phyloP scores from a whole-genome alignment of 2,329 filamentous ascomycete species.

The Alternaria hordeiaustralica region DNA sequence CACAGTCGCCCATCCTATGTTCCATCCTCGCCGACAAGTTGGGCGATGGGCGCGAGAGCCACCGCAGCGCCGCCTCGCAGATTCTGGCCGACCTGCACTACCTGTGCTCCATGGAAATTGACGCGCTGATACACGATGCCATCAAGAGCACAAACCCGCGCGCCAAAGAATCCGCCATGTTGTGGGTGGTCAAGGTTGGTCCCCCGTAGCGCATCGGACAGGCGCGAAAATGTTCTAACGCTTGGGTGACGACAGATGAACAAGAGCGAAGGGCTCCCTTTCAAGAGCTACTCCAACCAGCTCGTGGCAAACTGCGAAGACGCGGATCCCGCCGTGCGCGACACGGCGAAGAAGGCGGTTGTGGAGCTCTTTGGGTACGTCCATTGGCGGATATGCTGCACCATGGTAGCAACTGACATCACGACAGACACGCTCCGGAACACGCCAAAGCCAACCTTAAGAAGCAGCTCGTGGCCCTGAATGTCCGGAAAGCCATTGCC shows the following conservation, averaged over 20 bases:
- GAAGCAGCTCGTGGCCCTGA: constrained; percentile 81
- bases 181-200: constrained; percentile 78
- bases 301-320: constrained; percentile 90
- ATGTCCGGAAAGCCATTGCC: constrained; percentile 85
- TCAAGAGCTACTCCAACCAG: constrained; percentile 80
- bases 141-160: constrained; percentile 81
- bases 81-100: constrained; percentile 79
- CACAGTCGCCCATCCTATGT: constrained; percentile 73
- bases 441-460: constrained; percentile 88
- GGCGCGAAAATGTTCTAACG: constrained; percentile 13
- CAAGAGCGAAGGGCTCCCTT: constrained; percentile 77
- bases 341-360: constrained; percentile 80
- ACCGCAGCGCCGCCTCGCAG: constrained; percentile 75
- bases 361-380: constrained; percentile 82
- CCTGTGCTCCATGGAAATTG: constrained; percentile 73
- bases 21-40: constrained; percentile 82
- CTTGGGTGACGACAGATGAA: constrained; percentile 68
- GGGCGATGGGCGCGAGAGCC: constrained; percentile 86
- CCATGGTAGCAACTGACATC: constrained; percentile 21
- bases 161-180: constrained; percentile 83
- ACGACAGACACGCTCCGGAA: constrained; percentile 72
- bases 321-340: constrained; percentile 84
- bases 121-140: constrained; percentile 77
- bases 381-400: background rate
- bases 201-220: constrained; percentile 3